These are phyloP conservation scores for Lindgomyces ingoldianus DNA, from an alignment of 495 filamentous ascomycete genomes.

Conservation along the genomic window DNA sequence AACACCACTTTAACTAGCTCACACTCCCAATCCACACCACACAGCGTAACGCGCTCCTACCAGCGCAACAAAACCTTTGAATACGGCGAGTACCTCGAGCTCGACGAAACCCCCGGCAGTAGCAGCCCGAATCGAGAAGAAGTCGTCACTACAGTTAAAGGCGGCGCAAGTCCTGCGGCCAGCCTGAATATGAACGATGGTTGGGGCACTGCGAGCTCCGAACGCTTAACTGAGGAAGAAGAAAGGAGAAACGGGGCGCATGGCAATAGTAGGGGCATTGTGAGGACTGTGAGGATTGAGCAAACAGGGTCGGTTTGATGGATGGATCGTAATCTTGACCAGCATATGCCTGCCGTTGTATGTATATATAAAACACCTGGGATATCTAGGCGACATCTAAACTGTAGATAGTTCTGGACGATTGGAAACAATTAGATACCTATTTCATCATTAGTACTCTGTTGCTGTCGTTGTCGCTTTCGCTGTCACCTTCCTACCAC, in stretches of 20 bases:
- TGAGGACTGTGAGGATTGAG: conserved; percentile 18
- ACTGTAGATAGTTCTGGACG: too few species aligned
- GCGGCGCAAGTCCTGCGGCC: background rate
- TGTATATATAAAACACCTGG: background rate
- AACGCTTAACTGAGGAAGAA: background rate
- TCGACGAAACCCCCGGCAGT: background rate
- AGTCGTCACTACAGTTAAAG: conserved; percentile 9
- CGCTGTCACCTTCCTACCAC: too few species aligned
- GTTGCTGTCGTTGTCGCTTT: too few species aligned
- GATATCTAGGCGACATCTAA: too few species aligned
- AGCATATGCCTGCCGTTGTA: too few species aligned
- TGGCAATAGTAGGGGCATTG: background rate
- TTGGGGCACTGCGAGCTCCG: background rate
- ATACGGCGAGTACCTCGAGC: conserved; percentile 9
- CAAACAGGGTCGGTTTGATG: background rate
- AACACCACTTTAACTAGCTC: background rate
- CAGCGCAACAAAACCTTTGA: background rate
- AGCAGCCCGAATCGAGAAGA: background rate
- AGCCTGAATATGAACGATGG: background rate
- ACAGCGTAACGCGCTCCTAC: background rate
- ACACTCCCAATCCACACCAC: background rate
- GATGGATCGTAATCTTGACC: background rate
- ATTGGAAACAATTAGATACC: too few species aligned
- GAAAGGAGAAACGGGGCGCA: background rate
- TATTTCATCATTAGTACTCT: too few species aligned